A percentile compares a stretch with the other conserved stretches of the same genome.
Conservation (phyloP, 2,329 filamentous ascomycete species). For the Xylariaceae sp. region DNA sequence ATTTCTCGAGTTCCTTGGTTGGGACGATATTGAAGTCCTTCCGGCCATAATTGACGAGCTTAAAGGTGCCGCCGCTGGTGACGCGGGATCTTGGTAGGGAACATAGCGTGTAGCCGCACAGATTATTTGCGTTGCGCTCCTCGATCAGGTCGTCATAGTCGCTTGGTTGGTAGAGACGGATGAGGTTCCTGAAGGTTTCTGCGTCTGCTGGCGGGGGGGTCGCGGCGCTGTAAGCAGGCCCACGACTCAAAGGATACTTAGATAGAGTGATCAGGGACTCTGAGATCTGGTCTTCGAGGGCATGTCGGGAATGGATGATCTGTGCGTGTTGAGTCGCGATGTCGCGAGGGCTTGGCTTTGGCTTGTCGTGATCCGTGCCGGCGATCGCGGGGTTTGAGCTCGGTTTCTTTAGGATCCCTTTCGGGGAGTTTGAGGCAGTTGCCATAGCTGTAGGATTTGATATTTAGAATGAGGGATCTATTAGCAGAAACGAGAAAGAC, state of each 20-base stretch:
- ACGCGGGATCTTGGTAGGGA: constrained; percentile 58
- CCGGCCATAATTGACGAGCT: constrained; percentile 54
- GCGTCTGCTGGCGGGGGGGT: constrained; percentile 58
- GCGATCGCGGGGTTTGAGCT: constrained; percentile 41
- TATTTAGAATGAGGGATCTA: not conserved
- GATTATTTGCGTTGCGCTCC: constrained; percentile 80
- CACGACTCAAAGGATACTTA: constrained; percentile 47
- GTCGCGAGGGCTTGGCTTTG: constrained; percentile 46
- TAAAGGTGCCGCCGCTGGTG: constrained; percentile 61
- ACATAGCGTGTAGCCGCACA: constrained; percentile 85
- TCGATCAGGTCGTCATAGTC: constrained; percentile 88
- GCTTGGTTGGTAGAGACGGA: constrained; percentile 75
- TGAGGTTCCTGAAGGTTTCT: constrained; percentile 60
- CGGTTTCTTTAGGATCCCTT: constrained; percentile 62
- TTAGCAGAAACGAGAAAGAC: too few relatives aligned
- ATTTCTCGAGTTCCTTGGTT: constrained; percentile 73
- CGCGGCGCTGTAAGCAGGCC: constrained; percentile 24
- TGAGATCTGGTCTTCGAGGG: constrained; percentile 71
- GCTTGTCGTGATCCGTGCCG: constrained; percentile 31
- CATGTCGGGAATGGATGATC: constrained; percentile 78
- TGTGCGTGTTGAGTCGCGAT: constrained; percentile 79
- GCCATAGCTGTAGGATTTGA: constrained; percentile 7
- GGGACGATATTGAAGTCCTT: constrained; percentile 66
- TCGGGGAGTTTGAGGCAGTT: constrained; percentile 35
- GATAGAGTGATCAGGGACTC: constrained; percentile 70